phyloP scores from a whole-genome alignment of 768 basidiomycete genomes.

The Hemileccinum rubropunctum region DNA sequence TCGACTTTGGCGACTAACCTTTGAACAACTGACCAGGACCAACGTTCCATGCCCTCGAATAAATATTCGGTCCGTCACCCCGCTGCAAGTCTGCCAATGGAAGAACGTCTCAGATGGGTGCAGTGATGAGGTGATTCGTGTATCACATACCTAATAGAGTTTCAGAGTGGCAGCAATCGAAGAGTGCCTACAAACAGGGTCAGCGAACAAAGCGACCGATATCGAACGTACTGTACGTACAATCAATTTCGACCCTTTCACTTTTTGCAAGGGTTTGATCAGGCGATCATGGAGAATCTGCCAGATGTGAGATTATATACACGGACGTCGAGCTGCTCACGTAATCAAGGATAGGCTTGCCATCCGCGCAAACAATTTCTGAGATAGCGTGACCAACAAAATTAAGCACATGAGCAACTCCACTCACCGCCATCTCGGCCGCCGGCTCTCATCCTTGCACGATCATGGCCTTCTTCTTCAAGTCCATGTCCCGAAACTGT shows the following conservation, averaged over 20 bases:
- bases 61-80: not conserved
- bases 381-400: not conserved
- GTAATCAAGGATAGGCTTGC: conserved; percentile 20
- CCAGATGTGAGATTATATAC: not conserved
- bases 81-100: conserved; percentile 2
- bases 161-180: conserved; percentile 33
- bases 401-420: not conserved
- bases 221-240: conserved; percentile 7
- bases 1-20: not conserved
- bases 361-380: conserved; percentile 24
- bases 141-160: conserved; percentile 19
- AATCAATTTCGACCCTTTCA: conserved; percentile 20
- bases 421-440: conserved; percentile 46
- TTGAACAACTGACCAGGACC: not conserved
- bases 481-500: conserved; percentile 24
- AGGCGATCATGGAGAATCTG: conserved; percentile 22
- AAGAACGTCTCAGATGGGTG: not conserved
- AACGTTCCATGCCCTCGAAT: not conserved
- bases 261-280: conserved; percentile 15
- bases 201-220: not conserved
- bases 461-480: conserved; percentile 21
- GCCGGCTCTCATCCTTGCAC: conserved; percentile 41
- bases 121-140: not conserved
- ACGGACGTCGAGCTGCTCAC: conserved; percentile 6
- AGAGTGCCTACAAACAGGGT: conserved; percentile 19